Evolutionary conservation across 1,284 basidiomycete genomes (phyloP), one percentile per base, ranked within the genome.

Genomic region (Limonomyces culmigenus): DNA sequence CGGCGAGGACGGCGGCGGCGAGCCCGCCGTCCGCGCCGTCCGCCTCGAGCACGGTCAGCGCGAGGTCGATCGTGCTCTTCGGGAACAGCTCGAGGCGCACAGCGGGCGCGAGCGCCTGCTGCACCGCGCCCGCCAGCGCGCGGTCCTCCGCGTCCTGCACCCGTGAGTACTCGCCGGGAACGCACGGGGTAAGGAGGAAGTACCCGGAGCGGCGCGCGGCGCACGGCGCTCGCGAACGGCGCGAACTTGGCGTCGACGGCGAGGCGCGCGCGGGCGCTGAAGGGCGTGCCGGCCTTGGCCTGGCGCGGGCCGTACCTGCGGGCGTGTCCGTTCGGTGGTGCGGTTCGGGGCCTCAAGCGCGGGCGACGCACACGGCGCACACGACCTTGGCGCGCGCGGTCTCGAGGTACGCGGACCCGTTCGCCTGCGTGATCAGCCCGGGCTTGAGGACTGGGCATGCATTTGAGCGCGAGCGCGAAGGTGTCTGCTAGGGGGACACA

Each of bases 181-280:
- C 23, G 23, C 8, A 27, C n/a, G 8, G 23, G 31, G 39, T 30
- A 18, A 13, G n/a, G 20, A 20, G 32, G 25, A 54, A 77, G 58
- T 54, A 93, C 93, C 43, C 86, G 77, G 46, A 95, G 71, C 0
- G 93, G 92, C 13, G 79, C 76, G 48, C 79, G 67, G 42, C 93
- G 65, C 19, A 65, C 63, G 19, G 63, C 57, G 45, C 76, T 85
- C 4, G 92, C 85, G 54, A 95, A 98, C 0, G 95, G 93, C 1
- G 93, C 73, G 51, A 93, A 96, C 56, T 97, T 96, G 41, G 96
- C 84, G 55, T 97, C 91, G 2, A 98, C 85, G 42, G 91, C 96
- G 39, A 98, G 58, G 40, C 74, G 74, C 1, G 92, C 93, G 42
- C 75, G 78, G 43, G 93, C 84, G 42, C 69, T 85, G 53, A 89